Percentiles rank a stretch among this genome's conserved stretches.
These are phyloP conservation scores for Lipomyces chichibuensis DNA, from an alignment of 805 yeast genomes.

Conservation along the genomic window DNA sequence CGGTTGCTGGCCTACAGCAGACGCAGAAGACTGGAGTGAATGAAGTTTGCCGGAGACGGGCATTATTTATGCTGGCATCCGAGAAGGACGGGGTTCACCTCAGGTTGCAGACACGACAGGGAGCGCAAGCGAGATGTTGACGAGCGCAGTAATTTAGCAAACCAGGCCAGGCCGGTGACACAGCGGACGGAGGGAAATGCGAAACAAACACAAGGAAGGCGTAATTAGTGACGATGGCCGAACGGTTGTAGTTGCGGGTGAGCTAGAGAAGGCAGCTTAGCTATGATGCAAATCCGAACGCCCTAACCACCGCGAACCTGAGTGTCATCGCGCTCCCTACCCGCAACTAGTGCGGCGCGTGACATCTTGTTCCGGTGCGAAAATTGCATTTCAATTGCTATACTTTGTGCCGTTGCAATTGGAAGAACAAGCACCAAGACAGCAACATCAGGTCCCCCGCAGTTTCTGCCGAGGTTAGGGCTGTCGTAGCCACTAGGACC, in stretches of 20 bases:
- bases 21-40: neutral
- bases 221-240: too few species aligned
- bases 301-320: too few species aligned
- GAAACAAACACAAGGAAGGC: too few species aligned
- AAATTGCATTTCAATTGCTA: neutral
- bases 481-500: neutral
- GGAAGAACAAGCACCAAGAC: neutral
- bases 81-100: neutral
- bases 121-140: neutral
- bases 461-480: neutral
- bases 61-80: neutral
- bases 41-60: neutral
- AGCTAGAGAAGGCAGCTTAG: too few species aligned
- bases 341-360: neutral
- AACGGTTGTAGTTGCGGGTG: too few species aligned
- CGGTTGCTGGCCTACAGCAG: slow-evolving; percentile 4
- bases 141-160: neutral
- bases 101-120: neutral
- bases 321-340: too few species aligned
- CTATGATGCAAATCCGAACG: too few species aligned
- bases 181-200: too few species aligned
- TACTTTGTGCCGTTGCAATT: neutral
- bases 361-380: neutral
- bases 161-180: too few species aligned
- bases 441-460: neutral